phyloP scores from a whole-genome alignment of 768 basidiomycete species.

The Leucosporidium yakuticum region DNA sequence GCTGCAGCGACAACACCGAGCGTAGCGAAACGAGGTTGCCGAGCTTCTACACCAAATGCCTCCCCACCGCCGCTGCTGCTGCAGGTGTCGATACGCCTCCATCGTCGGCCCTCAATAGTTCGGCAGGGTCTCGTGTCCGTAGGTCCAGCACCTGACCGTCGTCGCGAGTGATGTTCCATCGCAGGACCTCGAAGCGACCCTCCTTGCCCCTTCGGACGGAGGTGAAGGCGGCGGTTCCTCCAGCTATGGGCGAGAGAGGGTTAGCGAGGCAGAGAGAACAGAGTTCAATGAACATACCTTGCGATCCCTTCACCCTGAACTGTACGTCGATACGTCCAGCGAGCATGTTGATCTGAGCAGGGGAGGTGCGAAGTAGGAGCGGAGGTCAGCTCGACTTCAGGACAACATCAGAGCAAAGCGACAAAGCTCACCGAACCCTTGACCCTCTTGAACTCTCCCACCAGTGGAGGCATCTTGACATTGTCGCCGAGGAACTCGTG shows the following conservation, averaged over 20 bases:
- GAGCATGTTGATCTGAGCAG: constrained; percentile 34
- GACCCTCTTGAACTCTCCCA: constrained; percentile 30
- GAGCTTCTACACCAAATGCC: no score
- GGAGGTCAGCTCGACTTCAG: neutral
- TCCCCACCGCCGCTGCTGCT: no score
- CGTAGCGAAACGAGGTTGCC: no score
- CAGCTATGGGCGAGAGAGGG: constrained; percentile 1
- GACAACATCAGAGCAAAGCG: neutral
- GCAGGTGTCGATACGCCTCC: no score
- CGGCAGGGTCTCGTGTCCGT: neutral
- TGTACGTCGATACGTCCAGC: constrained; percentile 34
- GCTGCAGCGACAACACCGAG: no score
- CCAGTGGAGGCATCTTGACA: constrained; percentile 24
- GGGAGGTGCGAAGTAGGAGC: neutral
- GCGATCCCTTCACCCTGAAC: constrained; percentile 28
- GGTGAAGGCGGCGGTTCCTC: constrained; percentile 32
- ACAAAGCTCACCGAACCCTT: constrained; percentile 26
- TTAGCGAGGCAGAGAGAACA: neutral
- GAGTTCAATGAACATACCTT: constrained; percentile 10
- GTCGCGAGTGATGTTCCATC: constrained; percentile 32
- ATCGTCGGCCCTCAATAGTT: no score
- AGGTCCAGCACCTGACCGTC: constrained; percentile 35
- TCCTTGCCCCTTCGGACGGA: constrained; percentile 32
- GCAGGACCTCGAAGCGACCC: constrained; percentile 31
- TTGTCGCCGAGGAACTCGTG: constrained; percentile 28